phyloP scores from a whole-genome alignment of 148 eudicot species.

The Nyssa sinensis region DNA sequence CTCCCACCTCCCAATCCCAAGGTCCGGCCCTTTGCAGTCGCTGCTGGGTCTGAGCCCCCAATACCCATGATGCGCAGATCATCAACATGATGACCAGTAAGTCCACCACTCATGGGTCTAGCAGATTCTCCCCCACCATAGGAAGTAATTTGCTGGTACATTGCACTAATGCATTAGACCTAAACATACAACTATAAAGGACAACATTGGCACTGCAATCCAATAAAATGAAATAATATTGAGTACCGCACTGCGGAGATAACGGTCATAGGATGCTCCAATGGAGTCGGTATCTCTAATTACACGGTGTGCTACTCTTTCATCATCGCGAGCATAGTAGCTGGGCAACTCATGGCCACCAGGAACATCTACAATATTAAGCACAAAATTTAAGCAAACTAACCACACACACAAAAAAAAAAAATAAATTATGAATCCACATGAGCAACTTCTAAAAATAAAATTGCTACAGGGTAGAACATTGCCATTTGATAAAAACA shows the following conservation, averaged over 20 bases:
- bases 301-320: constrained; percentile 35
- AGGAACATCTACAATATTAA: constrained; percentile 42
- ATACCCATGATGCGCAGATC: constrained; percentile 41
- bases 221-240: neutral
- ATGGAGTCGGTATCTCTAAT: constrained; percentile 53
- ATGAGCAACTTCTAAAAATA: too few relatives aligned
- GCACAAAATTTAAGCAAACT: constrained; percentile 14
- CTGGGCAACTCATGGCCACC: constrained; percentile 56
- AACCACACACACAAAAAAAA: constrained; percentile 7
- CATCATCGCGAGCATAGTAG: constrained; percentile 50
- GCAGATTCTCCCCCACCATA: constrained; percentile 50
- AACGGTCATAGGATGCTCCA: constrained; percentile 71
- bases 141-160: constrained; percentile 53
- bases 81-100: constrained; percentile 38
- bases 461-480: too few relatives aligned
- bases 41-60: constrained; percentile 39
- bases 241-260: constrained; percentile 54
- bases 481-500: too few relatives aligned
- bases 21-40: constrained; percentile 40
- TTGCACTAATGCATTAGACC: constrained; percentile 16
- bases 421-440: too few relatives aligned
- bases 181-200: neutral
- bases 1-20: constrained; percentile 49
- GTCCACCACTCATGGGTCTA: constrained; percentile 47
- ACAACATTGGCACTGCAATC: neutral